Percentiles rank a stretch among this genome's conserved stretches.
phyloP scores from a whole-genome alignment of 2,329 filamentous ascomycete species.

The Parafenestella ontariensis region DNA sequence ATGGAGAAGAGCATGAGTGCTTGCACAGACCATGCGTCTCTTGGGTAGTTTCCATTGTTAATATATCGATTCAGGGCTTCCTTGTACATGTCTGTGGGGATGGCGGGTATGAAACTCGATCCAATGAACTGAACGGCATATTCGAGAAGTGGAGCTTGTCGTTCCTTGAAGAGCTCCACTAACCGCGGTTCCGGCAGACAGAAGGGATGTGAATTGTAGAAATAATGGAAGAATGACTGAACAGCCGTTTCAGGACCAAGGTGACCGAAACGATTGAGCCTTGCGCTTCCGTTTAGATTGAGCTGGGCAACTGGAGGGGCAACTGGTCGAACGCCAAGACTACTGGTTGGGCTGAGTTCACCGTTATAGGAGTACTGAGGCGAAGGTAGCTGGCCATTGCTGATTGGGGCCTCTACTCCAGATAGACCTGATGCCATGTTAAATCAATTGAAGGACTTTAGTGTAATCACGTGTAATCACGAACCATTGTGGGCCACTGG shows the following conservation, averaged over 20 bases:
- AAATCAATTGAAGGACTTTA: conserved; percentile 1
- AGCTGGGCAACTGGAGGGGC: conserved; percentile 34
- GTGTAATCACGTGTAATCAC: conserved; percentile 10
- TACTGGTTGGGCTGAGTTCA: conserved; percentile 34
- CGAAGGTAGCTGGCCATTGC: conserved; percentile 36
- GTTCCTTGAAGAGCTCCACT: conserved; percentile 51
- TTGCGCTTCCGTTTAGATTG: conserved; percentile 43
- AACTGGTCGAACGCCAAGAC: conserved; percentile 25
- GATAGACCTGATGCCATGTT: conserved; percentile 11
- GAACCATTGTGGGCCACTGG: conserved; percentile 29
- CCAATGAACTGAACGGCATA: conserved; percentile 65
- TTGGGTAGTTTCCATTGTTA: conserved; percentile 37
- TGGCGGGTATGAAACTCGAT: conserved; percentile 59
- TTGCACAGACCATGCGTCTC: conserved; percentile 70
- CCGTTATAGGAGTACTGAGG: conserved; percentile 41
- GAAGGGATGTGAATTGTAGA: conserved; percentile 63
- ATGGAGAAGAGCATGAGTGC: conserved; percentile 79
- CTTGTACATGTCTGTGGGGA: conserved; percentile 55
- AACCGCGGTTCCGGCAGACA: conserved; percentile 57
- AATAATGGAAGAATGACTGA: conserved; percentile 56
- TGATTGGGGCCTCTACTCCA: conserved; percentile 18
- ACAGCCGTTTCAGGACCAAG: conserved; percentile 39
- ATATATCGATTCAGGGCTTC: conserved; percentile 44
- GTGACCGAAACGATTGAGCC: conserved; percentile 37
- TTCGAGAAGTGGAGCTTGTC: conserved; percentile 53